A percentile compares a stretch with the other conserved stretches of the same genome.
These are phyloP conservation scores for Aspergillus carlsbadensis DNA, from an alignment of 495 filamentous ascomycete genomes.

Conservation along the genomic window DNA sequence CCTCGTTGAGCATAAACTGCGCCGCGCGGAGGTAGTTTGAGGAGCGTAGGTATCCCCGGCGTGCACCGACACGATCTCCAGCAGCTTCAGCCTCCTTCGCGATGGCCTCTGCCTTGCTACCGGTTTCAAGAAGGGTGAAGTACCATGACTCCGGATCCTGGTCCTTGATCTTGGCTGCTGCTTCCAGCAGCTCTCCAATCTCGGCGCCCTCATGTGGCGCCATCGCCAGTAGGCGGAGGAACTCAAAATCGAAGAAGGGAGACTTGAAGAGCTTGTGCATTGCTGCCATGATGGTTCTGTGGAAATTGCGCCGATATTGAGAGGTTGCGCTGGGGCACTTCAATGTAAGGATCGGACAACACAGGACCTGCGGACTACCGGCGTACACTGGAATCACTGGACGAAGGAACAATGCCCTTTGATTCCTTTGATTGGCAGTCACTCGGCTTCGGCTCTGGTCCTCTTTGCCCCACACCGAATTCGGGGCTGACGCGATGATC, in stretches of 20 bases:
- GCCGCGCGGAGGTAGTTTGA: slow-evolving; percentile 43
- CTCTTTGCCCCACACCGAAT: too few relatives aligned
- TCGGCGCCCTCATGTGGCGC: slow-evolving; percentile 39
- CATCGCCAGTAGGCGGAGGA: slow-evolving; percentile 39
- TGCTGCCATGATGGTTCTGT: too few relatives aligned
- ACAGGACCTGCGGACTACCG: too few relatives aligned
- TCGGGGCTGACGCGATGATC: too few relatives aligned
- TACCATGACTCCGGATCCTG: slow-evolving; percentile 43
- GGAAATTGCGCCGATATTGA: too few relatives aligned
- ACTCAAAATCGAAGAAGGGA: slow-evolving; percentile 49
- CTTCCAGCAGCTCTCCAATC: slow-evolving; percentile 40
- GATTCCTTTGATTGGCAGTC: too few relatives aligned
- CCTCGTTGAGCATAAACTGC: slow-evolving; percentile 31
- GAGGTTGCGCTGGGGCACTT: too few relatives aligned
- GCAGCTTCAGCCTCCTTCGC: slow-evolving; percentile 28
- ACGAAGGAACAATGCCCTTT: too few relatives aligned
- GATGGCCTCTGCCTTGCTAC: neutral
- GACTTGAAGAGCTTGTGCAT: slow-evolving; percentile 32
- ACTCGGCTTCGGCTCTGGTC: too few relatives aligned
- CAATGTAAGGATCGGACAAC: too few relatives aligned
- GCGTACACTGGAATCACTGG: too few relatives aligned
- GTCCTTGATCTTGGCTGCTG: slow-evolving; percentile 33
- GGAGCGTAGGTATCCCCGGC: slow-evolving; percentile 33
- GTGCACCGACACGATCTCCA: slow-evolving; percentile 27
- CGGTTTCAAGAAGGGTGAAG: slow-evolving; percentile 22